Evolutionary conservation across 768 basidiomycete genomes (phyloP), one percentile per base, ranked within the genome.

Genomic region (Trametes coccinea): DNA sequence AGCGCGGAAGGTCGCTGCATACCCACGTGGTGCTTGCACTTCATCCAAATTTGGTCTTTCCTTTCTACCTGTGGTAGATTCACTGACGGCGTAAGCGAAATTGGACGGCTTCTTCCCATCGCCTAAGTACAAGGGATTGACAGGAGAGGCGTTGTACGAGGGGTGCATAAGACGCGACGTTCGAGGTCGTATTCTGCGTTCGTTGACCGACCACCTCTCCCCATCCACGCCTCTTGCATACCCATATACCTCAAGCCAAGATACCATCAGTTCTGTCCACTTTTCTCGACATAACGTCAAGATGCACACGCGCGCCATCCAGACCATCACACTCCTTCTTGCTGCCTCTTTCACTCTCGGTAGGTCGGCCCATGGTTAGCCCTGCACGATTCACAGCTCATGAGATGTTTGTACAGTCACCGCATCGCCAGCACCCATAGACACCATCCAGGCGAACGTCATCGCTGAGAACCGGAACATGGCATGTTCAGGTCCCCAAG

Each of bases 361-460:
- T 61, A 48, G n/a, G 53, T 60, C 14, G n/a, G 8, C 27, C 2
- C 1, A 0, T 22, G 41, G 3, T 3, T 13, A 16, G 8, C 22
- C 3, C n/a, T 9, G 17, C 6, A 13, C 5, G 8, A 22, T 10
- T n/a, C n/a, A 10, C n/a, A 5, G 27, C 16, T 48, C n/a, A 41
- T 14, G 14, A 1, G 2, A 8, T 9, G 13, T 11, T 10, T 7
- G 17, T 10, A 31, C 34, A 57, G 56, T 41, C 34, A 29, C 61
- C n/a, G 61, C 61, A 44, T 53, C 61, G 16, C 61, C 61, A 29
- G 47, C 62, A 6, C 62, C 62, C 14, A 63, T 63, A n/a, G 62
- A 63, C 40, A 16, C 62, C 5, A 39, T 41, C 11, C 62, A 53
- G 31, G 62, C 57, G 10, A 63, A 63, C 34, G 57, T 63, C 39